A percentile compares a stretch with the other conserved stretches of the same genome.
Conservation (phyloP, 371 early-diverging fungal species). For the Sporodiniella umbellata region DNA sequence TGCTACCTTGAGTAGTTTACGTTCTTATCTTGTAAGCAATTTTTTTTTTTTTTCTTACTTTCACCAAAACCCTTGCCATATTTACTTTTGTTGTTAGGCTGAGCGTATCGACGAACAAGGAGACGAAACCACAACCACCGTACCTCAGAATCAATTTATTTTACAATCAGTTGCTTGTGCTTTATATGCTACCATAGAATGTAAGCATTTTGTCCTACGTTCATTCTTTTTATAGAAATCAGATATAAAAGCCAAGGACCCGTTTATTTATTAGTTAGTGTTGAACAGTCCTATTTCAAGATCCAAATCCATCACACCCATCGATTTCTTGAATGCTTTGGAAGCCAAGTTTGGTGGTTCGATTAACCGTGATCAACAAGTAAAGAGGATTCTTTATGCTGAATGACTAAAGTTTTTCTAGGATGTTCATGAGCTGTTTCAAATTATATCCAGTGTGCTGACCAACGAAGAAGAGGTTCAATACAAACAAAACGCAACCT, state of each 20-base stretch:
- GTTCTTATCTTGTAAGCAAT: conserved; percentile 41
- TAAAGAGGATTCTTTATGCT: conserved; percentile 10
- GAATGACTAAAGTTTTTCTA: conserved; percentile 26
- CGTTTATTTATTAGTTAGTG: no score
- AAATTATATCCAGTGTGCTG: conserved; percentile 78
- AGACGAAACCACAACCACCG: conserved; percentile 35
- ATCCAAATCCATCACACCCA: conserved; percentile 35
- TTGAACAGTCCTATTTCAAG: conserved; percentile 42
- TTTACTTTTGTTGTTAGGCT: conserved; percentile 22
- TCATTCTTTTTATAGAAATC: no score
- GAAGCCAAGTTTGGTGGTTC: conserved; percentile 43
- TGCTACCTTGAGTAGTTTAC: conserved; percentile 46
- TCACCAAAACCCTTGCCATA: no score
- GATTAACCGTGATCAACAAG: conserved; percentile 46
- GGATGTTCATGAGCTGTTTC: conserved; percentile 95
- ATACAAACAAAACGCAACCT: conserved; percentile 33
- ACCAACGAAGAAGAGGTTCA: conserved; percentile 66
- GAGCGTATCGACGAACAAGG: conserved; percentile 52
- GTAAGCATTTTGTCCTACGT: conserved; percentile 22
- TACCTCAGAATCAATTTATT: conserved; percentile 38
- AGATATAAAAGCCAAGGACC: no score
- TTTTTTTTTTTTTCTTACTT: background rate
- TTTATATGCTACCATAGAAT: conserved; percentile 48
- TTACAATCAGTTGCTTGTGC: conserved; percentile 50
- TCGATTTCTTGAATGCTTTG: conserved; percentile 35